A percentile compares a stretch with the other conserved stretches of the same genome.
Conservation (phyloP, 768 basidiomycete species). For the Phanerochaete carnosa region DNA sequence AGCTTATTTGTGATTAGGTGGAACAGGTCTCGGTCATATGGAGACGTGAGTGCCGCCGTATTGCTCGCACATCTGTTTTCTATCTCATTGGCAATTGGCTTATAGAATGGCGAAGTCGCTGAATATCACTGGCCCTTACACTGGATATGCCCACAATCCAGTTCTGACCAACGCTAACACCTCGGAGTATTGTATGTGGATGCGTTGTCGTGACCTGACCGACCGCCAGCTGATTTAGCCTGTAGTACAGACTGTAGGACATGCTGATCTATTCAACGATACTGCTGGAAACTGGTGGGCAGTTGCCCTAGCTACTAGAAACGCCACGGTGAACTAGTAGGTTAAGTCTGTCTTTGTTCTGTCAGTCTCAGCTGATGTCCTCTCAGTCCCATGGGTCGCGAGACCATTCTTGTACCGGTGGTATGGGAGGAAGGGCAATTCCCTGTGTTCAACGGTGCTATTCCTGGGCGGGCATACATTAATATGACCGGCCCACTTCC, state of each 20-base stretch:
- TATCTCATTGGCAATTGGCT: not conserved
- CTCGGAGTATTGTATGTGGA: not conserved
- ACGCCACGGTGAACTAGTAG: constrained; percentile 1
- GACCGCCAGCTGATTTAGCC: not conserved
- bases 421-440: constrained; percentile 6
- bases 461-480: not conserved
- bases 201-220: not conserved
- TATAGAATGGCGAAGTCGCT: not conserved
- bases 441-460: constrained; percentile 1
- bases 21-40: constrained; percentile 7
- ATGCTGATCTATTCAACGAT: constrained; percentile 8
- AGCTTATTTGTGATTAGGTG: too few species aligned
- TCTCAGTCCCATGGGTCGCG: constrained; percentile 8
- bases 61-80: not conserved
- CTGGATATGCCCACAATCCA: not conserved
- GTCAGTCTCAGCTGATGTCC: not conserved
- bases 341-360: not conserved
- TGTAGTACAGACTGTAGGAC: constrained; percentile 9
- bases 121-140: constrained; percentile 1
- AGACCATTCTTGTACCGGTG: constrained; percentile 1
- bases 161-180: constrained; percentile 8
- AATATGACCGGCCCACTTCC: constrained; percentile 4
- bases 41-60: not conserved
- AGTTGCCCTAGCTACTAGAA: constrained; percentile 2
- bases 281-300: constrained; percentile 2